A percentile compares a stretch with the other conserved stretches of the same genome.
phyloP scores from a whole-genome alignment of 306 rosid genomes.

The Psophocarpus tetragonolobus region DNA sequence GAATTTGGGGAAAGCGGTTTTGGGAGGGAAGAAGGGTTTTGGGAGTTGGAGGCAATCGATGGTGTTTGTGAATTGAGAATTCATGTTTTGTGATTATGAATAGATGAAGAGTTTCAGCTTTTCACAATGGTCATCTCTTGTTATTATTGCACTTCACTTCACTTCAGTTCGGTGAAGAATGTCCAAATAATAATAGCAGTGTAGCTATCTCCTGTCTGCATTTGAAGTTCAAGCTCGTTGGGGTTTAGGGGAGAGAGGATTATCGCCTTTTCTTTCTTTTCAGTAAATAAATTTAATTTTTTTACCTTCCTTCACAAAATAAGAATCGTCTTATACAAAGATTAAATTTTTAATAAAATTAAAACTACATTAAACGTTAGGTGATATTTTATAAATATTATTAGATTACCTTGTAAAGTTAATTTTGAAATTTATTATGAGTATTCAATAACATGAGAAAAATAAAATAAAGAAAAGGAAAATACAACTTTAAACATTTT shows the following conservation, averaged over 20 bases:
- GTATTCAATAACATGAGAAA: no score
- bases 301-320: no score
- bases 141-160: not conserved
- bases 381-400: no score
- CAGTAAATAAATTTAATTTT: not conserved
- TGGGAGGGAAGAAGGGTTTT: slow-evolving; percentile 42
- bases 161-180: not conserved
- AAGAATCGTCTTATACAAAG: no score
- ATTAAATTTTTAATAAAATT: no score
- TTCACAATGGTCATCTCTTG: slow-evolving; percentile 1
- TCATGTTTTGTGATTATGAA: slow-evolving; percentile 48
- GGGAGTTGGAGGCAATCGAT: slow-evolving; percentile 46
- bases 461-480: no score
- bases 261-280: not conserved
- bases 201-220: slow-evolving; percentile 15
- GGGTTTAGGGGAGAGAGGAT: not conserved
- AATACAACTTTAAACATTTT: no score
- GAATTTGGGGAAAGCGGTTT: slow-evolving; percentile 45
- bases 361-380: no score
- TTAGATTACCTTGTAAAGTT: no score
- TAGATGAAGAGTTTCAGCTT: not conserved
- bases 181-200: not conserved
- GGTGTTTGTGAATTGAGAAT: slow-evolving; percentile 42
- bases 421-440: no score
- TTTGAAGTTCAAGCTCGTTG: not conserved